These are phyloP conservation scores for Candida ficus DNA, from an alignment of 805 yeast genomes.

Conservation along the genomic window DNA sequence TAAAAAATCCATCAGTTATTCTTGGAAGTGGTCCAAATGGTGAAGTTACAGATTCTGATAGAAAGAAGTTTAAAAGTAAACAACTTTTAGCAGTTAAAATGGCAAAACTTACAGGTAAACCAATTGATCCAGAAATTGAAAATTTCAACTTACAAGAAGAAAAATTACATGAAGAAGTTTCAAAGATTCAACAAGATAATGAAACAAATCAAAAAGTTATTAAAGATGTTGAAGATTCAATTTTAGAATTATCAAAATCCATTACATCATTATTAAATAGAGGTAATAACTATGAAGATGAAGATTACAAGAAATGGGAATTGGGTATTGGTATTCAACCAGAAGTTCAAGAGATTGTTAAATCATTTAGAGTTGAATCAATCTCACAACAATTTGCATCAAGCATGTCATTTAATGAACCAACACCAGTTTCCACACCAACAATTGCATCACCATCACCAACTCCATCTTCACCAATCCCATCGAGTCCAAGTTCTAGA, in stretches of 20 bases:
- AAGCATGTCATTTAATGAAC: constrained; percentile 6
- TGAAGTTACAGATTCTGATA: constrained; percentile 74
- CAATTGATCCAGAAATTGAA: constrained; percentile 33
- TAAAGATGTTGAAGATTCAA: constrained; percentile 65
- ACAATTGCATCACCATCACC: constrained; percentile 4
- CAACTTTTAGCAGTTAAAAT: constrained; percentile 76
- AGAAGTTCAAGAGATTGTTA: constrained; percentile 28
- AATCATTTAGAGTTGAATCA: constrained; percentile 15
- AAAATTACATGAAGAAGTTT: constrained; percentile 44
- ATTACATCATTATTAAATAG: constrained; percentile 28
- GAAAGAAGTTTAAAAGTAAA: constrained; percentile 71
- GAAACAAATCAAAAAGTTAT: constrained; percentile 53
- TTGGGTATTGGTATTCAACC: constrained; percentile 72
- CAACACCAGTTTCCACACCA: constrained; percentile 4
- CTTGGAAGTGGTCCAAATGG: constrained; percentile 87
- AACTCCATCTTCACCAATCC: constrained; percentile 14
- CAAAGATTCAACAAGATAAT: constrained; percentile 47
- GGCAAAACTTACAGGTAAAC: constrained; percentile 88
- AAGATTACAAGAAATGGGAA: constrained; percentile 63
- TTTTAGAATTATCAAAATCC: constrained; percentile 50
- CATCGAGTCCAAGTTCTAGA: neutral
- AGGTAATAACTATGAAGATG: constrained; percentile 8
- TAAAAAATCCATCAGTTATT: constrained; percentile 63
- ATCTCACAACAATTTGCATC: constrained; percentile 17
- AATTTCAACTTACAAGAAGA: constrained; percentile 31